Base-by-base conservation (phyloP, 768 basidiomycete genomes). In the Epithele typhae region DNA sequence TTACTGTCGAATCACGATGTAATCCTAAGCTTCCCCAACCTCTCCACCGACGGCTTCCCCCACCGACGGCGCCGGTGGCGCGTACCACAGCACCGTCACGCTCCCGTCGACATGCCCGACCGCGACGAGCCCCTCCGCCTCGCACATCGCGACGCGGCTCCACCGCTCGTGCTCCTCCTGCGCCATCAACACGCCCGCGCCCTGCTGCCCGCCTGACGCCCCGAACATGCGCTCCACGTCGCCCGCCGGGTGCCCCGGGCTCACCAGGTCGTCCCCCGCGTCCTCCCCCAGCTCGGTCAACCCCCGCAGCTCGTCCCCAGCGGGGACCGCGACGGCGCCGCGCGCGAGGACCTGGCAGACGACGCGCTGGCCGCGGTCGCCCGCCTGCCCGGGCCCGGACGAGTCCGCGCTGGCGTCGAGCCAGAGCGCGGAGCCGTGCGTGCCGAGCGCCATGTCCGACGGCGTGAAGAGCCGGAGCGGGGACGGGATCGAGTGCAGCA, bases 371-470 rank as follows among this genome's bases (percentile, higher is more conserved):
- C 82, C 81, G 7, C 60, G 67, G 40, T 77, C 61, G 21, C 55
- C 59, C 8, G 57, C 61, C 50, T 60, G 61, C 12, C 45, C 46
- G 11, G 49, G 52, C 35, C 36, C 43, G 22, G 37, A 23, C 72
- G 30, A 65, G 48, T 80, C 78, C 0, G 77, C 76, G 40, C 83
- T 77, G 39, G 69, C 78, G 53, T 87, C 85, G 25, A 84, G 64
- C 79, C 82, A 87, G 14, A 87, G 52, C 4, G 76, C 77, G 5
- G 80, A 84, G 3, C 84, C 84, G 54, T 77, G 73, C 4, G 62
- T 64, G 1, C 83, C 83, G 17, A 87, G 54, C 0, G 68, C 67
- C 64, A 81, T 71, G 39, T 80, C 70, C 23, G 76, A 76, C 19
- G 67, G 72, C 2, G 76, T 67, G 52, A 82, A 79, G 25, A 84